Percentiles rank a stretch among this genome's conserved stretches.
Evolutionary conservation across 805 yeast genomes (phyloP).

Genomic region (Spathaspora sp.): DNA sequence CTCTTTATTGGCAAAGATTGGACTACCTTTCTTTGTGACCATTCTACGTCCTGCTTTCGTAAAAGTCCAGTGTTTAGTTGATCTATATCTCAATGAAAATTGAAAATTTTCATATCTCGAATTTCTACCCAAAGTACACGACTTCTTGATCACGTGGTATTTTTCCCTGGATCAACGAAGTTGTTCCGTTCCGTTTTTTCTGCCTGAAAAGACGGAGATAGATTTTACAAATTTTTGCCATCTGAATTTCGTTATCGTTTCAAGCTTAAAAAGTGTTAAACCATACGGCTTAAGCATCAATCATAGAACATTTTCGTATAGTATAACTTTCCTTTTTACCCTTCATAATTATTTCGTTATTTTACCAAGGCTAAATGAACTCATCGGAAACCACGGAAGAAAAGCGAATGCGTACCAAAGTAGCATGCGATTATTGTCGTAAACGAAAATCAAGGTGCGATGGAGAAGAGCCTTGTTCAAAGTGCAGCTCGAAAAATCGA

Average conservation of each 20-base stretch:
- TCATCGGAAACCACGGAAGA: conserved; percentile 3
- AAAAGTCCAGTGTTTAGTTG: background rate
- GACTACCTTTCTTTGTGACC: conserved; percentile 18
- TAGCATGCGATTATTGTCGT: conserved; percentile 50
- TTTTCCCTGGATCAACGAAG: background rate
- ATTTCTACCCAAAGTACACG: background rate
- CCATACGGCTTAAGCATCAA: background rate
- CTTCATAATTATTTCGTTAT: background rate
- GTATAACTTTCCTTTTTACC: background rate
- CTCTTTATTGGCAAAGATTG: conserved; percentile 52
- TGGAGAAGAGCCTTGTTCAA: conserved; percentile 40
- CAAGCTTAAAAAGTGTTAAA: background rate
- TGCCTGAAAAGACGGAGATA: background rate
- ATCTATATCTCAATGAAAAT: background rate
- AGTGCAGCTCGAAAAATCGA: conserved; percentile 31
- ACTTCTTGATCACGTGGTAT: background rate
- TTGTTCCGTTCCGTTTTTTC: background rate
- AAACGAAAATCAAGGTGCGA: conserved; percentile 50
- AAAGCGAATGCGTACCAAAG: conserved; percentile 8
- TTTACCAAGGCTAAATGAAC: background rate
- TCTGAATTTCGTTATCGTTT: background rate
- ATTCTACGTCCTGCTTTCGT: conserved; percentile 3
- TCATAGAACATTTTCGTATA: background rate
- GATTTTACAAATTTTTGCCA: background rate
- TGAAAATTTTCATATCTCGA: background rate